phyloP scores from a whole-genome alignment of 2,329 filamentous ascomycete genomes.

The Fusarium gaditjirri region DNA sequence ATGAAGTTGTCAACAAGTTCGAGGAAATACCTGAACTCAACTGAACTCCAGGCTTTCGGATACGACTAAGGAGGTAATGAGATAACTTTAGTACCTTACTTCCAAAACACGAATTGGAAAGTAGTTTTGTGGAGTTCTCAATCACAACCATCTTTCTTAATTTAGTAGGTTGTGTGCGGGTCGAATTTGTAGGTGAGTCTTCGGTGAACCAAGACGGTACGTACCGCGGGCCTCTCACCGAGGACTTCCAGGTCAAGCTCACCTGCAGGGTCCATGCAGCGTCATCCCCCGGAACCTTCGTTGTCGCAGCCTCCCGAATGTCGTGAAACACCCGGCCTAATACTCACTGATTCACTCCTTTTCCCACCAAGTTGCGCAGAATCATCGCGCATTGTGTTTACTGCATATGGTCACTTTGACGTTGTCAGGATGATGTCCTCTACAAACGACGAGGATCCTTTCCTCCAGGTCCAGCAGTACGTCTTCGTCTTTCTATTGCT shows the following conservation, averaged over 20 bases:
- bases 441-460: constrained; percentile 74
- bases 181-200: constrained; percentile 42
- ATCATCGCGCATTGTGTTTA: constrained; percentile 6
- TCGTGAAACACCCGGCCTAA: constrained; percentile 15
- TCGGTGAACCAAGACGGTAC: constrained; percentile 35
- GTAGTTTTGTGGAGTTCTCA: constrained; percentile 12
- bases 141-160: constrained; percentile 28
- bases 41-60: background rate
- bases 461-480: constrained; percentile 78
- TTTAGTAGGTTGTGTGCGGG: constrained; percentile 35
- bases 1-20: background rate
- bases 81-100: too few relatives aligned
- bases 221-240: constrained; percentile 30
- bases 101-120: background rate
- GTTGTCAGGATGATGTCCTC: constrained; percentile 71
- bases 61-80: background rate
- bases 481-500: constrained; percentile 35
- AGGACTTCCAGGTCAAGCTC: constrained; percentile 21
- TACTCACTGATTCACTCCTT: background rate
- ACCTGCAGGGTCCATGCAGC: constrained; percentile 41
- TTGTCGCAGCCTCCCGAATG: constrained; percentile 37
- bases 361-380: background rate
- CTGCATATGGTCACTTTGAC: constrained; percentile 36
- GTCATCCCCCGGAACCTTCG: constrained; percentile 44
- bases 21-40: background rate